Percentiles rank a stretch among this genome's conserved stretches.
These are phyloP conservation scores for Prunus fruticosa DNA, from an alignment of 306 rosid species.

Conservation along the genomic window DNA sequence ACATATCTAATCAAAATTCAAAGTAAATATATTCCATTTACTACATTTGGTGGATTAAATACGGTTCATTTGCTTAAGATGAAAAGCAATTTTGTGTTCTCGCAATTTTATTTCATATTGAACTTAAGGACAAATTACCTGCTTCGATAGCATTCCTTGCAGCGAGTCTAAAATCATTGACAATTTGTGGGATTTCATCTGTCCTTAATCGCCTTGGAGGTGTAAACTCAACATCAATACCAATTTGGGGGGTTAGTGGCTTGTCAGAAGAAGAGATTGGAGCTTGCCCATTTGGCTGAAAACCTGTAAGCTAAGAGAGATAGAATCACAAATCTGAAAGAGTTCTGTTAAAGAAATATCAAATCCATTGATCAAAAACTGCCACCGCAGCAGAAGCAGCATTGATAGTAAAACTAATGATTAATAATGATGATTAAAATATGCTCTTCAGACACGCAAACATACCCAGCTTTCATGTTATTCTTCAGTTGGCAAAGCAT, in stretches of 20 bases:
- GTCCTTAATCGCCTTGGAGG: constrained; percentile 59
- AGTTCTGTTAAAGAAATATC: background rate
- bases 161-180: constrained; percentile 56
- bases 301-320: constrained; percentile 24
- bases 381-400: too few relatives aligned
- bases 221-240: constrained; percentile 40
- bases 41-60: background rate
- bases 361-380: background rate
- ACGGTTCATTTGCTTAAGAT: background rate
- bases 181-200: constrained; percentile 59
- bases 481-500: too few relatives aligned
- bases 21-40: background rate
- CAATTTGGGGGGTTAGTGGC: constrained; percentile 36
- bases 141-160: constrained; percentile 74
- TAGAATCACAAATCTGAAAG: background rate
- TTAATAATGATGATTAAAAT: too few relatives aligned
- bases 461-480: too few relatives aligned
- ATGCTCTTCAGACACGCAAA: too few relatives aligned
- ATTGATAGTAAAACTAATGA: too few relatives aligned
- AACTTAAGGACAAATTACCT: constrained; percentile 31
- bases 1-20: too few relatives aligned
- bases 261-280: constrained; percentile 36
- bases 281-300: constrained; percentile 32
- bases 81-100: background rate
- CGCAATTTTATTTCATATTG: background rate